Evolutionary conservation across 768 basidiomycete genomes (phyloP), one percentile per base, ranked within the genome.

Genomic region (Phylloporus rhodoxanthus): DNA sequence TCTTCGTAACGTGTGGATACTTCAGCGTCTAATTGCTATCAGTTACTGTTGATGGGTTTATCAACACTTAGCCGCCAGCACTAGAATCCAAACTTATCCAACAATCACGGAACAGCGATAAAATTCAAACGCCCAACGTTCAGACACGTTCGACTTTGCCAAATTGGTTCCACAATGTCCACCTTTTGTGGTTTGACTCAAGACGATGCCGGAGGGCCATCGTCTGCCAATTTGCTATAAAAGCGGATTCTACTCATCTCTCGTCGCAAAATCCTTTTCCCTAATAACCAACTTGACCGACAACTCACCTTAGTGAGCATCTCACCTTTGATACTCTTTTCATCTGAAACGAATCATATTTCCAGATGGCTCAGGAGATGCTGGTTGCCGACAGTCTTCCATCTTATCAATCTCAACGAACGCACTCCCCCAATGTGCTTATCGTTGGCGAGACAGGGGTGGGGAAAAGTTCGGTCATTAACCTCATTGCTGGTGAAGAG

Each of bases 381-480:
- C 21, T 40, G 2, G 2, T 11, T 5, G 10, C 25, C n/a, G 43
- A 43, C 14, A 14, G 9, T 17, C 52, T 19, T 2, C 50, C 57
- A n/a, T 28, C 54, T 23, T 59, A 56, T 44, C 43, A 45, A 2
- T 8, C 4, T n/a, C 62, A 51, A 21, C 57, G 48, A 19, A 13
- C 15, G 11, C 32, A 15, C 28, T 37, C 53, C 37, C 70, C 70
- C 39, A 75, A 75, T 9, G 60, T 52, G 7, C 72, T 64, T 14
- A 64, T 59, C 32, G 72, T 75, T 11, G 68, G 63, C 6, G 62
- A 65, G 50, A 63, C 62, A 23, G 62, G 62, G 1, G 51, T 37
- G 5, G 62, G 68, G 8, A 75, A 75, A 48, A 75, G 73, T 49
- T 71, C 70, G 2, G n/a, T n/a, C n/a, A n/a, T n/a, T n/a, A n/a